Percentiles rank a stretch among this genome's conserved stretches.
Conservation (phyloP, 257 asterid species). For the Eustoma russellianum region DNA sequence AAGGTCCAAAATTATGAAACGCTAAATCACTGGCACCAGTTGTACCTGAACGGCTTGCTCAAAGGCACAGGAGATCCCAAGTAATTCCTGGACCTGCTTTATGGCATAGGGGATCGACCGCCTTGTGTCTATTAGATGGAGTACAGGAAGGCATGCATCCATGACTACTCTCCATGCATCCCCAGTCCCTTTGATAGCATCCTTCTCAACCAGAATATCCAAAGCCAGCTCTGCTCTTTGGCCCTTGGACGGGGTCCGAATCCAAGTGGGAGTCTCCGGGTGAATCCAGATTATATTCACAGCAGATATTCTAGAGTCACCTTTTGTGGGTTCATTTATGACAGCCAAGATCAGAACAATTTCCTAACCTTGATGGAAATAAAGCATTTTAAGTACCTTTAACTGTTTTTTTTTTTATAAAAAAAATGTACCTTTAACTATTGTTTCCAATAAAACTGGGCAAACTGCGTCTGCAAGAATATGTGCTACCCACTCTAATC, state of each 20-base stretch:
- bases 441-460: conserved; percentile 70
- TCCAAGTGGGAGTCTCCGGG: conserved; percentile 73
- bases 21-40: neutral
- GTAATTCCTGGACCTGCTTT: conserved; percentile 86
- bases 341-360: neutral
- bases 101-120: conserved; percentile 80
- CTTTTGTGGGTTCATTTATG: conserved; percentile 27
- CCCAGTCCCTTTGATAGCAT: conserved; percentile 64
- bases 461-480: conserved; percentile 61
- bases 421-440: conserved; percentile 98
- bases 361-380: neutral
- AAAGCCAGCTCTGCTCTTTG: conserved; percentile 74
- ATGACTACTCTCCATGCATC: conserved; percentile 91
- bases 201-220: conserved; percentile 72
- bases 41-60: conserved; percentile 97
- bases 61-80: conserved; percentile 95
- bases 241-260: conserved; percentile 51
- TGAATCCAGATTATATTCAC: conserved; percentile 62
- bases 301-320: conserved; percentile 77
- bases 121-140: conserved; percentile 65
- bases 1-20: too few relatives aligned
- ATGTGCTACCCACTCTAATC: conserved; percentile 49
- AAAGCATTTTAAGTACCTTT: conserved; percentile 49
- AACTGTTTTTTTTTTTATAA: conserved; percentile 66
- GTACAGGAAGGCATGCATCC: conserved; percentile 82